Evolutionary conservation across 164 flowering plant genomes (phyloP).

Genomic region (Cinnamomum micranthum): DNA sequence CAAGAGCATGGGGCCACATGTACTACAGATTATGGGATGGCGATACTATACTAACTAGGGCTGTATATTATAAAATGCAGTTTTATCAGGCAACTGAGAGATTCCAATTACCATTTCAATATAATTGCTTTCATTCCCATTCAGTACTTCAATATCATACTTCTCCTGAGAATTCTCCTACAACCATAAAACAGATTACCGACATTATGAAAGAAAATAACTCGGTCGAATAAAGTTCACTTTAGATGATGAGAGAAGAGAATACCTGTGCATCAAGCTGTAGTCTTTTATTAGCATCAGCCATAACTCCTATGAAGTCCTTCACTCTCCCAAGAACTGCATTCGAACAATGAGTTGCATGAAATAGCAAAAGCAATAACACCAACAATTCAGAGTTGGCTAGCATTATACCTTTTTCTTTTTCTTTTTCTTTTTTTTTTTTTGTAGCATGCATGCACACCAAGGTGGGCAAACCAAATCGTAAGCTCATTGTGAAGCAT

Average conservation of each 20-base stretch:
- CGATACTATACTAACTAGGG: not conserved
- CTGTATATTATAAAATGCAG: not conserved
- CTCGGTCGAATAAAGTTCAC: not conserved
- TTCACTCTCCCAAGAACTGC: slow-evolving; percentile 72
- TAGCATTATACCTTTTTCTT: too few species aligned
- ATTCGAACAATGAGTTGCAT: not conserved
- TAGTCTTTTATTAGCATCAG: slow-evolving; percentile 65
- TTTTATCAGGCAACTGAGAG: not conserved
- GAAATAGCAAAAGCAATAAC: not conserved
- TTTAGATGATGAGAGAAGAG: not conserved
- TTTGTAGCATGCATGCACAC: too few species aligned
- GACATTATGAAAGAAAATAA: not conserved
- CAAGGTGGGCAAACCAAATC: too few species aligned
- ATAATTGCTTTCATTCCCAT: slow-evolving; percentile 62
- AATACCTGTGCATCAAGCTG: slow-evolving; percentile 53
- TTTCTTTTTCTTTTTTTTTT: too few species aligned
- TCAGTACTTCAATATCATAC: slow-evolving; percentile 71
- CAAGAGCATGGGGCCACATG: not conserved
- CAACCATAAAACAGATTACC: not conserved
- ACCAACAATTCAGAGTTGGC: not conserved
- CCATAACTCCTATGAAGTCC: slow-evolving; percentile 68
- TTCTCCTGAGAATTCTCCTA: slow-evolving; percentile 46
- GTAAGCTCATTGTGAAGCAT: too few species aligned
- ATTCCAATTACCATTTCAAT: slow-evolving; percentile 67
- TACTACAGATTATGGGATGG: not conserved